Conservation (phyloP, 2,329 filamentous ascomycete species). For the Tolypocladium capitatum region DNA sequence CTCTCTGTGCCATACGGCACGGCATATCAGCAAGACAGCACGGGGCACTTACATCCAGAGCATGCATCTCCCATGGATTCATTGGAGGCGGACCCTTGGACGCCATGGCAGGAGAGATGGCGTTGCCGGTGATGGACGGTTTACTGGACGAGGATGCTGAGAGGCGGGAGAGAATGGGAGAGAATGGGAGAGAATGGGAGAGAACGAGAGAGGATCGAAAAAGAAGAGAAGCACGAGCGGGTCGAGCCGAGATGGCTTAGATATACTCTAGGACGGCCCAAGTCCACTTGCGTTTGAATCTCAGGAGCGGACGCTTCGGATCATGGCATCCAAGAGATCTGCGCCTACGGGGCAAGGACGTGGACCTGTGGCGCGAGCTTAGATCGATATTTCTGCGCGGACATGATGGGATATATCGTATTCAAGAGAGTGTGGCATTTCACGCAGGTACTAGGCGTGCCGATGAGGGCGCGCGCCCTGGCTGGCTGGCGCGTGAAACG, state of each 20-base stretch:
- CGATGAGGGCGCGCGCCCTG: background rate
- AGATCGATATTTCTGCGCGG: background rate
- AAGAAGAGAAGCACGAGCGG: background rate
- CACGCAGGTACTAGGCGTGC: too few species aligned
- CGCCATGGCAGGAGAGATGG: constrained; percentile 1
- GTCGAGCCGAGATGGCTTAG: background rate
- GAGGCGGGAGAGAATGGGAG: background rate
- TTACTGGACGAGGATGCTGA: background rate
- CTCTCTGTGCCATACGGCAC: background rate
- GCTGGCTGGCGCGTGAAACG: background rate
- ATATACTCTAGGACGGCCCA: background rate
- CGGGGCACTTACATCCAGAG: constrained; percentile 18
- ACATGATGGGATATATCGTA: background rate
- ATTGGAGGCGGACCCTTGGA: constrained; percentile 10
- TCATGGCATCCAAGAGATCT: background rate
- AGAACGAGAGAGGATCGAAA: background rate
- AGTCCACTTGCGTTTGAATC: background rate
- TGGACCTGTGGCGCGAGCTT: background rate
- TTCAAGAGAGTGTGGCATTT: too few species aligned
- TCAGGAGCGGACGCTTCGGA: background rate
- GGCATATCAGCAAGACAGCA: background rate
- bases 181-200: background rate
- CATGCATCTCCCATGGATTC: constrained; percentile 22
- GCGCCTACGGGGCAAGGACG: background rate
- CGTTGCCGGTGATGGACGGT: background rate